Evolutionary conservation across 352 stramenopile genomes (phyloP), one percentile per base, ranked within the genome.

Genomic region (Phytophthora podocarpi): DNA sequence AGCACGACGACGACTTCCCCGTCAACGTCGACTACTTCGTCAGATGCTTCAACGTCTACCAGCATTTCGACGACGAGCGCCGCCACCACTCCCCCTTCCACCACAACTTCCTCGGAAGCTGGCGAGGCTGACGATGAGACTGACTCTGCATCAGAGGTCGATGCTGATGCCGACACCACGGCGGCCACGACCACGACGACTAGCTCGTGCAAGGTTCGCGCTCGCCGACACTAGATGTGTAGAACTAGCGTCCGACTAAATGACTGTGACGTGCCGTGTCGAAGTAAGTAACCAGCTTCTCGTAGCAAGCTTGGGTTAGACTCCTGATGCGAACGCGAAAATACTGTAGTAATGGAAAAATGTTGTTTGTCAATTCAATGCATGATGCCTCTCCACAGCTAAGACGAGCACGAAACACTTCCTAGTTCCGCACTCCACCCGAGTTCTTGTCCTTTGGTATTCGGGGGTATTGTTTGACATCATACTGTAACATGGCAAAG

Each of bases 221-320:
- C n/a, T n/a, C 60, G 52, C 31, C 60, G 60, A 15, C n/a, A 62
- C 35, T 67, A 67, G 42, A 62, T 67, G 43, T 16, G 15, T 26
- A 9, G 51, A 50, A 28, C 23, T 58, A 30, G 30, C 16, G 28
- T 42, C 48, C 24, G 27, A 37, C 43, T 54, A 48, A n/a, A n/a
- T n/a, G n/a, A n/a, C n/a, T 69, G 37, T 58, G 48, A 11, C 26
- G 46, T 59, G 20, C 21, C 46, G 53, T 51, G 53, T 64, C 30
- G n/a, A 62, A 7, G 30, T 39, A 52, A 45, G 42, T n/a, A n/a
- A 39, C 23, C 27, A 63, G 37, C 4, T 27, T 16, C 31, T 35
- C 45, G 35, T 54, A 57, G 32, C 43, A 21, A 28, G 39, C 23
- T n/a, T n/a, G n/a, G n/a, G n/a, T n/a, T n/a, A n/a, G n/a, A n/a